A percentile compares a stretch with the other conserved stretches of the same genome.
Evolutionary conservation across 441 rosid species (phyloP).

Genomic region (Populus trichocarpa): DNA sequence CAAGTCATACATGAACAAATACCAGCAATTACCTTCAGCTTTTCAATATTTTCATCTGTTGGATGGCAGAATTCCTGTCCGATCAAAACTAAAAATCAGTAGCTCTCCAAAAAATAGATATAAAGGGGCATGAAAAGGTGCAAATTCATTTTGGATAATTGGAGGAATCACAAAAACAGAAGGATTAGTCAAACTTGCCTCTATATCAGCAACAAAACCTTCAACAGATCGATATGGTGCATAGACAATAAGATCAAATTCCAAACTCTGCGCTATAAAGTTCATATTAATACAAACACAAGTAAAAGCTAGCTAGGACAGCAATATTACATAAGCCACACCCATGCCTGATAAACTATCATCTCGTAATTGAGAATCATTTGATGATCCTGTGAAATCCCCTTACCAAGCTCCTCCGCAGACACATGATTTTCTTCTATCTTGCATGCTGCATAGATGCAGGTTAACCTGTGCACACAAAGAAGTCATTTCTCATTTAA

Average conservation of each 20-base stretch:
- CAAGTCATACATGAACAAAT: neutral
- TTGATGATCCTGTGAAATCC: conserved; percentile 95
- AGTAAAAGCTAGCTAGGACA: conserved; percentile 6
- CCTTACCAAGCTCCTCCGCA: conserved; percentile 99
- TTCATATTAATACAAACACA: conserved; percentile 15
- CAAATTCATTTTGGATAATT: neutral
- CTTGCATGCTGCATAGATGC: conserved; percentile 92
- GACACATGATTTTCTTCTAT: conserved; percentile 98
- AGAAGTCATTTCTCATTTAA: conserved; percentile 22
- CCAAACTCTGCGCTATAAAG: conserved; percentile 68
- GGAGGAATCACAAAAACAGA: neutral
- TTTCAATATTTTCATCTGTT: conserved; percentile 51
- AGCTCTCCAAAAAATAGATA: conserved; percentile 4
- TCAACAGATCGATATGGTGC: conserved; percentile 87
- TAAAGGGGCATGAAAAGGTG: neutral
- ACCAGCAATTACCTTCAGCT: conserved; percentile 50
- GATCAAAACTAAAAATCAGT: conserved; percentile 20
- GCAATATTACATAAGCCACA: conserved; percentile 19
- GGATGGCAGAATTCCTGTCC: conserved; percentile 55
- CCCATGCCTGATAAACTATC: conserved; percentile 91
- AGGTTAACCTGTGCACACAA: conserved; percentile 69
- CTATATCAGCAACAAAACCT: conserved; percentile 77
- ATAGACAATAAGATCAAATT: conserved; percentile 90
- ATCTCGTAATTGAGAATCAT: conserved; percentile 96
- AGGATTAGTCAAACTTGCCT: conserved; percentile 40